A percentile compares a stretch with the other conserved stretches of the same genome.
Evolutionary conservation across 2,329 filamentous ascomycete species (phyloP).

Genomic region (Trichoderma brevicompactum): DNA sequence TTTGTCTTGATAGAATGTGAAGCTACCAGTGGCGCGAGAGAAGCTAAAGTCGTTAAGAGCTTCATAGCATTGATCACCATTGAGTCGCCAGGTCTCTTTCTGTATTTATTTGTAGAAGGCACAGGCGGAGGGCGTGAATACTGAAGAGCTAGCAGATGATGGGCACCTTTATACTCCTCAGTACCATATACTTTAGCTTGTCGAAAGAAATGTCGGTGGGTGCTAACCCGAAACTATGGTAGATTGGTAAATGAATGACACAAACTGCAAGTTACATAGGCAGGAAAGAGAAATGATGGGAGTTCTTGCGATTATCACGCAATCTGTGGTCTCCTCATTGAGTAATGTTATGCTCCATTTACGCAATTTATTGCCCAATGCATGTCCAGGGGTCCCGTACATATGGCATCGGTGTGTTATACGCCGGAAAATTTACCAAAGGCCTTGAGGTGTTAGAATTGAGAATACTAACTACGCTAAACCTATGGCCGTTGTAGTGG

Average conservation of each 20-base stretch:
- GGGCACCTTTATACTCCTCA: slow-evolving; percentile 1
- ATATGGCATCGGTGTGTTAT: background rate
- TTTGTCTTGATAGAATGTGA: background rate
- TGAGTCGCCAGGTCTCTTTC: background rate
- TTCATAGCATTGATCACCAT: background rate
- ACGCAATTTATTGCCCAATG: background rate
- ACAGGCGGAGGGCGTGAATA: background rate
- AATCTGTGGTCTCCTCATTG: slow-evolving; percentile 19
- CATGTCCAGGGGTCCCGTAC: background rate
- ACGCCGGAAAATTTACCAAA: background rate
- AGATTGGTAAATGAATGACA: background rate
- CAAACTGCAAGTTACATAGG: background rate
- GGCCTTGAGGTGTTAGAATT: background rate
- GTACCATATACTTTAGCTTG: background rate
- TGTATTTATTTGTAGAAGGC: background rate
- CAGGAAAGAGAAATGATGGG: background rate
- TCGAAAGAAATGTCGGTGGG: background rate
- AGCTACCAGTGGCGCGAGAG: background rate
- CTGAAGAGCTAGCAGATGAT: background rate
- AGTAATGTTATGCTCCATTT: slow-evolving; percentile 14
- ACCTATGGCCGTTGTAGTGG: background rate
- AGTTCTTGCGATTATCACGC: slow-evolving; percentile 5
- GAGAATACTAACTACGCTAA: background rate
- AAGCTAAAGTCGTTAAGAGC: background rate
- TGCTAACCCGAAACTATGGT: background rate